Conservation (phyloP, 495 filamentous ascomycete species). For the Entonaema liquescens region DNA sequence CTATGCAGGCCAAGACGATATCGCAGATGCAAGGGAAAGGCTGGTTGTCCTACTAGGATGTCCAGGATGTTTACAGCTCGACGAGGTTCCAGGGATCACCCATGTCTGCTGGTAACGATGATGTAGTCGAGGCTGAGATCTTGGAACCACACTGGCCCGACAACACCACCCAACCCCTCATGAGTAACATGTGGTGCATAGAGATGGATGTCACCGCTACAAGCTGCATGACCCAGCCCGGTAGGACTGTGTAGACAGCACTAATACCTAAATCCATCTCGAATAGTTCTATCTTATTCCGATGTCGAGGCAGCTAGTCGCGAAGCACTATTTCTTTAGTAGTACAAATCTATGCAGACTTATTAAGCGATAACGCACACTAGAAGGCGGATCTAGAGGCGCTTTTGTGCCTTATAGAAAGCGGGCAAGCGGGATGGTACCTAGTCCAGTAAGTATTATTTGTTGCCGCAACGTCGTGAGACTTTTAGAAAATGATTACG, state of each 20-base stretch:
- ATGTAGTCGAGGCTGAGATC: constrained; percentile 42
- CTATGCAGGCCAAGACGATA: constrained; percentile 37
- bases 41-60: constrained; percentile 13
- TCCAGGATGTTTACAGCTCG: constrained; percentile 29
- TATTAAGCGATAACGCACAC: constrained; percentile 14
- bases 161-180: constrained; percentile 40
- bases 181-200: constrained; percentile 34
- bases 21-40: constrained; percentile 38
- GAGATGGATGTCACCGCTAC: constrained; percentile 25
- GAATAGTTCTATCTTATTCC: constrained; percentile 20
- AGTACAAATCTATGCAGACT: constrained; percentile 11
- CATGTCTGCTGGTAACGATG: constrained; percentile 39
- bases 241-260: constrained; percentile 12
- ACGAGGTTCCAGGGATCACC: constrained; percentile 27
- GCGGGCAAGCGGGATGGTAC: neutral
- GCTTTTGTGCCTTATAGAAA: neutral
- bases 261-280: too few species aligned
- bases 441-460: neutral
- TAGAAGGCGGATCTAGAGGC: neutral
- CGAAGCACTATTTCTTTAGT: constrained; percentile 6
- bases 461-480: neutral
- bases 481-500: neutral
- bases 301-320: constrained; percentile 21
- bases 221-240: constrained; percentile 22
- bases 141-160: constrained; percentile 29